Percentiles rank a stretch among this genome's conserved stretches.
Evolutionary conservation across 1,284 basidiomycete genomes (phyloP).

Genomic region (Puccinia polysora): DNA sequence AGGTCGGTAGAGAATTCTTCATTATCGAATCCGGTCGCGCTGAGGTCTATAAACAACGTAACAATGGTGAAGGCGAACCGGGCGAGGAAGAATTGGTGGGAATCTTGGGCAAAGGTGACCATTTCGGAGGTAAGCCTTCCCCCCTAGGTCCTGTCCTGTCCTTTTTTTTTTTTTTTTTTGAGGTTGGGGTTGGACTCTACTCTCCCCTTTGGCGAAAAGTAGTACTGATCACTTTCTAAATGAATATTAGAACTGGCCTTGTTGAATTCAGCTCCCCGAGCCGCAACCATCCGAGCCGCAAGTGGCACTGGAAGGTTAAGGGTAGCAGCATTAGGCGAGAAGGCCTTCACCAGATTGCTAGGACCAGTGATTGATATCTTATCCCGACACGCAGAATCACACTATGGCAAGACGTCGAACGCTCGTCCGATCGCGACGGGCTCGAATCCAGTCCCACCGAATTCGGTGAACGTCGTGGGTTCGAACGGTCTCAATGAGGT

Average conservation of each 20-base stretch:
- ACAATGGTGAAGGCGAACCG: conserved; percentile 52
- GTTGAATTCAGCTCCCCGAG: conserved; percentile 76
- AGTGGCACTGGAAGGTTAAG: conserved; percentile 61
- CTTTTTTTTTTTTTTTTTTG: conserved; percentile 1
- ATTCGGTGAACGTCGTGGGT: too few relatives aligned
- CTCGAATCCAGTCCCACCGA: too few relatives aligned
- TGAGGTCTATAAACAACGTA: conserved; percentile 70
- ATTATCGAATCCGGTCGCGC: conserved; percentile 91
- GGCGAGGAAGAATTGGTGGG: conserved; percentile 61
- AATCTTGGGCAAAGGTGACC: conserved; percentile 79
- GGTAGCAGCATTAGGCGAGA: conserved; percentile 86
- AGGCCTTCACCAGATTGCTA: conserved; percentile 87
- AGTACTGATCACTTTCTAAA: conserved; percentile 5
- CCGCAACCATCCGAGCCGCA: conserved; percentile 84
- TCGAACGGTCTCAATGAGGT: too few relatives aligned
- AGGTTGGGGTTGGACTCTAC: background rate
- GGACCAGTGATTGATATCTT: conserved; percentile 83
- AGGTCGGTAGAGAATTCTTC: conserved; percentile 94
- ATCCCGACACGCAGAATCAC: conserved; percentile 66
- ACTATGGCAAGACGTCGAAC: conserved; percentile 50
- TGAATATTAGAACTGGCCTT: conserved; percentile 67
- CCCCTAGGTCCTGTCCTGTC: background rate
- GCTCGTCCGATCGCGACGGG: too few relatives aligned
- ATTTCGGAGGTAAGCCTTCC: conserved; percentile 79
- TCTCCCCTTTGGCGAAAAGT: background rate